phyloP scores from a whole-genome alignment of 352 stramenopile species.

The Phytophthora foliorum region DNA sequence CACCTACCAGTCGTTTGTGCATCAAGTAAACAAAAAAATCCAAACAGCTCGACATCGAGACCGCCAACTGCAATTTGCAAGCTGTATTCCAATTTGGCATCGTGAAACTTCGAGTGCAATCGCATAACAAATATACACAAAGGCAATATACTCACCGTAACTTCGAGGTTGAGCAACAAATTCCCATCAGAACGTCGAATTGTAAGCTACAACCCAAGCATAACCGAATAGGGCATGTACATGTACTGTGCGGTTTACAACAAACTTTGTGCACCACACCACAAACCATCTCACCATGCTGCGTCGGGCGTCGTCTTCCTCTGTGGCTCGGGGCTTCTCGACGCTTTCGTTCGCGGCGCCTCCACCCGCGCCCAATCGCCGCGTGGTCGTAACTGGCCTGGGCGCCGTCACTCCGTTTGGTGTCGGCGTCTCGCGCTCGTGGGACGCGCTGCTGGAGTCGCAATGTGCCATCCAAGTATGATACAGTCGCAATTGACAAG shows the following conservation, averaged over 20 bases:
- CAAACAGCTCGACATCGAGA: not conserved
- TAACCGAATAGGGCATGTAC: too few species aligned
- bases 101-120: not conserved
- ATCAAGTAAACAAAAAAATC: too few species aligned
- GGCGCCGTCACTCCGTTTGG: slow-evolving; percentile 93
- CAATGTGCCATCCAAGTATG: slow-evolving; percentile 79
- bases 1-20: too few species aligned
- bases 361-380: slow-evolving; percentile 63
- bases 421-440: slow-evolving; percentile 83
- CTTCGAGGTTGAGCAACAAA: too few species aligned
- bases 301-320: slow-evolving; percentile 14
- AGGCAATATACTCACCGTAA: too few species aligned
- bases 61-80: not conserved
- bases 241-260: too few species aligned
- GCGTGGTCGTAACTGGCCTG: slow-evolving; percentile 94
- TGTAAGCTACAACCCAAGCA: too few species aligned
- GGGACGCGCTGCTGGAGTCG: slow-evolving; percentile 84
- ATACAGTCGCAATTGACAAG: not conserved
- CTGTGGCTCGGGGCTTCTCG: slow-evolving; percentile 52
- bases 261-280: too few species aligned
- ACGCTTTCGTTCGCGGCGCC: slow-evolving; percentile 75
- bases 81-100: not conserved
- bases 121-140: not conserved
- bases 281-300: too few species aligned
- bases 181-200: too few species aligned